phyloP scores from a whole-genome alignment of 139 green algal species.

The Haematococcus lacustris region DNA sequence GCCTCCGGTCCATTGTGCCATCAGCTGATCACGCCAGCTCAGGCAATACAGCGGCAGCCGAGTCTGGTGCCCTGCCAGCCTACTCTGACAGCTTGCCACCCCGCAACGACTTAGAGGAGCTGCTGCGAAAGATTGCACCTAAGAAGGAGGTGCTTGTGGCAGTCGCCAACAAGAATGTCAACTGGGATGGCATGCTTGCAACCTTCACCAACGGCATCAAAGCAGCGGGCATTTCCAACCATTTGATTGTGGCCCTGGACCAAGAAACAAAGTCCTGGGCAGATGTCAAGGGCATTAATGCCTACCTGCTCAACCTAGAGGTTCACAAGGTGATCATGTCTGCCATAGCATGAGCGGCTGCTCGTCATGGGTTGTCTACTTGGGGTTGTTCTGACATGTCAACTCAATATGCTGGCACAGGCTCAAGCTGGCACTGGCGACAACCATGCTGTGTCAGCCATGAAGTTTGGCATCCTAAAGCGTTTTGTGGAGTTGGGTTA shows the following conservation, averaged over 20 bases:
- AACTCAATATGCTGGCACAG: neutral
- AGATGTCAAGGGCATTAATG: constrained; percentile 31
- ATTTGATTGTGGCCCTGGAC: constrained; percentile 88
- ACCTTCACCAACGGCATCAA: constrained; percentile 57
- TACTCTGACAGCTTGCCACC: neutral
- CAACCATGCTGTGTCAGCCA: constrained; percentile 71
- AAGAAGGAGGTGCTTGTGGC: constrained; percentile 80
- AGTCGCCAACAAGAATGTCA: constrained; percentile 82
- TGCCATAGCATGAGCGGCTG: neutral
- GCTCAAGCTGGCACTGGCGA: constrained; percentile 53
- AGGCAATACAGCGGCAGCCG: neutral
- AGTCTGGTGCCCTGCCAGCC: neutral
- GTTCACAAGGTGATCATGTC: constrained; percentile 12
- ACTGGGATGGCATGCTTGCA: constrained; percentile 57
- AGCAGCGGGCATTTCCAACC: constrained; percentile 60
- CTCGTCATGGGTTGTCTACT: neutral
- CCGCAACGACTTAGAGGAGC: constrained; percentile 27
- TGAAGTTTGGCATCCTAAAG: constrained; percentile 87
- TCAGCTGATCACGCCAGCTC: neutral
- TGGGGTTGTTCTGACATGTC: neutral
- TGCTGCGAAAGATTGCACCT: constrained; percentile 57
- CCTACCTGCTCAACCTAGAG: constrained; percentile 25
- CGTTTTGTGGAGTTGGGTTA: constrained; percentile 87
- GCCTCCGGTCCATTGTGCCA: constrained; percentile 6
- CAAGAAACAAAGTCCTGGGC: constrained; percentile 40